phyloP scores from a whole-genome alignment of 805 yeast species.

The Nakazawaea ambrosiae region DNA sequence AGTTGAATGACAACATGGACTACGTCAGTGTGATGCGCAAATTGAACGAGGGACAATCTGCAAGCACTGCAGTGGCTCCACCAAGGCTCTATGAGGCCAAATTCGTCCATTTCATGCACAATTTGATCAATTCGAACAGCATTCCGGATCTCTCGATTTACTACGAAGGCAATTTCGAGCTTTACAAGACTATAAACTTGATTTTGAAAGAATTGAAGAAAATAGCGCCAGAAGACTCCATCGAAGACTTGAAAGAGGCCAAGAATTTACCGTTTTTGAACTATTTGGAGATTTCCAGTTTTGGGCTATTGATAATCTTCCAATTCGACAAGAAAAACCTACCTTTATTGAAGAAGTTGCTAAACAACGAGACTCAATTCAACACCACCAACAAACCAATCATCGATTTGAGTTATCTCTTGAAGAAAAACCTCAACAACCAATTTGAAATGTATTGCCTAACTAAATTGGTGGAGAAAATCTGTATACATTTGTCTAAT shows the following conservation, averaged over 20 bases:
- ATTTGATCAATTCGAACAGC: slow-evolving; percentile 2
- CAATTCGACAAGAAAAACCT: slow-evolving; percentile 3
- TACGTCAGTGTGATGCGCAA: not conserved
- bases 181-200: not conserved
- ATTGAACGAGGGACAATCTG: not conserved
- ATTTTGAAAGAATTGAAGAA: not conserved
- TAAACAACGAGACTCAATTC: too few relatives aligned
- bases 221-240: not conserved
- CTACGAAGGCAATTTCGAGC: not conserved
- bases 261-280: slow-evolving; percentile 1
- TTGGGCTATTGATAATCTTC: not conserved
- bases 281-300: slow-evolving; percentile 7
- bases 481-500: slow-evolving; percentile 2
- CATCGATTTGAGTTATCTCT: not conserved
- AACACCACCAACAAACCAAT: too few relatives aligned
- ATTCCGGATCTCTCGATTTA: slow-evolving; percentile 1
- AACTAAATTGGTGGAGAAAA: not conserved
- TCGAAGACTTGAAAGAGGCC: not conserved
- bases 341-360: not conserved
- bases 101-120: slow-evolving; percentile 1
- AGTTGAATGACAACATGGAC: not conserved
- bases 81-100: not conserved
- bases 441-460: not conserved
- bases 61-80: too few relatives aligned
- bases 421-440: not conserved